Evolutionary conservation across 176 grass and related monocot genomes (phyloP).

Genomic region (Rhipidocladum racemiflorum): DNA sequence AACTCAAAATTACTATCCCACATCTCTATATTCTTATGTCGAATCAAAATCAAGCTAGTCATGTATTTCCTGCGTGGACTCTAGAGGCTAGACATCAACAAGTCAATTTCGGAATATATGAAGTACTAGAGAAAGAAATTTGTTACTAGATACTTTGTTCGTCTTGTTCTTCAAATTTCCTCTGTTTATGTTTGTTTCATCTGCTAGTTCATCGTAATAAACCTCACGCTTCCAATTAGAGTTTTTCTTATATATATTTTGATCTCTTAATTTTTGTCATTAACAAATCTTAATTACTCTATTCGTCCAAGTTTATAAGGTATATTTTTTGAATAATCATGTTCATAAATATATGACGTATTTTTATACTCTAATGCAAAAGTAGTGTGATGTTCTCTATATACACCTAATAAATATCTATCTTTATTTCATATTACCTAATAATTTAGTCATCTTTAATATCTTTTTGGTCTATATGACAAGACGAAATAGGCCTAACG

Average conservation of each 20-base stretch:
- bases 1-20: neutral
- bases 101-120: neutral
- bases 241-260: neutral
- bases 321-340: too few species aligned
- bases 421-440: too few species aligned
- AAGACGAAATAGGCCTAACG: too few species aligned
- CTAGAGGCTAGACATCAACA: neutral
- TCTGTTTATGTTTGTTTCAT: neutral
- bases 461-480: too few species aligned
- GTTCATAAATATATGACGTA: too few species aligned
- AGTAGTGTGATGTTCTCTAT: too few species aligned
- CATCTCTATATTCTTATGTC: neutral
- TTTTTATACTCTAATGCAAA: too few species aligned
- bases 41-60: neutral
- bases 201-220: conserved; percentile 4
- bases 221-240: neutral
- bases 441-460: too few species aligned
- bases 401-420: too few species aligned
- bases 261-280: neutral
- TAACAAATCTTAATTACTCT: neutral
- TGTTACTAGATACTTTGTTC: neutral
- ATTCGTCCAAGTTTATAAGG: too few species aligned
- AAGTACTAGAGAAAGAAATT: neutral
- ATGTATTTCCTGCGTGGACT: neutral
- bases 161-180: neutral